phyloP scores from a whole-genome alignment of 139 green algal genomes.

The Chlamydomonas eustigma region DNA sequence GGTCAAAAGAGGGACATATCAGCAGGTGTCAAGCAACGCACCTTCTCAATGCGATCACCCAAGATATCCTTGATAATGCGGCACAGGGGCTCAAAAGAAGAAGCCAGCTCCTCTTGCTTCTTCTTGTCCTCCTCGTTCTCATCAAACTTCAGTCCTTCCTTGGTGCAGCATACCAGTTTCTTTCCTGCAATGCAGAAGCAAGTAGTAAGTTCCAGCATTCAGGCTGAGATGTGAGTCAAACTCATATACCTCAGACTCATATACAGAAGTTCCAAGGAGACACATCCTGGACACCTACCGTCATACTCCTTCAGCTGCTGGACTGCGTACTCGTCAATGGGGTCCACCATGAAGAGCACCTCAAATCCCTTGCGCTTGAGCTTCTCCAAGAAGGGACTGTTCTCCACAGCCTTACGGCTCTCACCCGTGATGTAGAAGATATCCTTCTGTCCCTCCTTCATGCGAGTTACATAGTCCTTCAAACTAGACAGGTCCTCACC shows the following conservation, averaged over 20 bases:
- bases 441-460: constrained; percentile 96
- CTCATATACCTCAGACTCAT: neutral
- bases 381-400: constrained; percentile 98
- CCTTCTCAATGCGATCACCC: constrained; percentile 89
- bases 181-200: constrained; percentile 63
- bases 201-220: neutral
- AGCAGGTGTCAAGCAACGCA: no score
- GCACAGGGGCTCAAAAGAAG: constrained; percentile 91
- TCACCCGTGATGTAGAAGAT: constrained; percentile 99
- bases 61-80: constrained; percentile 93
- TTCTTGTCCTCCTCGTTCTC: constrained; percentile 94
- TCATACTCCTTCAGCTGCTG: constrained; percentile 96
- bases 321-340: constrained; percentile 99
- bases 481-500: constrained; percentile 96
- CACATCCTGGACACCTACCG: constrained; percentile 19
- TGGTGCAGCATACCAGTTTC: constrained; percentile 97
- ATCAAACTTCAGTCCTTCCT: constrained; percentile 89
- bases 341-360: constrained; percentile 99
- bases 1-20: no score
- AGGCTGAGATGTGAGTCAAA: neutral
- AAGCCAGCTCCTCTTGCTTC: constrained; percentile 75
- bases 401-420: constrained; percentile 93
- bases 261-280: neutral
- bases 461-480: constrained; percentile 99
- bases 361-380: constrained; percentile 94